Base-by-base conservation (phyloP, 352 stramenopile genomes). In the Pythium scleroteichum region DNA sequence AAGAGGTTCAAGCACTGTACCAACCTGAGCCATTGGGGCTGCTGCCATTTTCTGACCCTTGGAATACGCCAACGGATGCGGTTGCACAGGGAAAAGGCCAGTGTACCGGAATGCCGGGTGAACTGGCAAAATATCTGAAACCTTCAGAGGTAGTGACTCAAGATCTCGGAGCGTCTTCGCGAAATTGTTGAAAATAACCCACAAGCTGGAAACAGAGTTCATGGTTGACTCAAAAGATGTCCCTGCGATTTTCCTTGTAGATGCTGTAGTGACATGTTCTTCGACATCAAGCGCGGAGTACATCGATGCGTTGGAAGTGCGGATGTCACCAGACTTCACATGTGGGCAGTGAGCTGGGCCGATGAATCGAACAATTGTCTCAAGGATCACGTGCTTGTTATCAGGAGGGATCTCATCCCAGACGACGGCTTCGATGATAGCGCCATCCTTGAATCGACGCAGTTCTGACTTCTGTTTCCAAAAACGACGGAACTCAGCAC, bases 401-500 rank as follows among this genome's bases (percentile, higher is more conserved):
- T 92, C 80, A 6, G 78, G 53, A 41, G 72, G 64, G 45, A 90
- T 79, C 1, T 88, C 85, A 58, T 93, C 85, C 90, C 90, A 97
- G 14, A 97, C 87, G 4, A 97, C 82, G 2, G 88, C 84, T 59
- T 97, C 90, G 12, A 96, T 60, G 47, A 97, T 97, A 20, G 88
- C 75, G 5, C 90, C 88, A 53, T 97, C 88, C 55, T 95, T 95
- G 64, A 97, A 97, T 12, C 90, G 85, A 50, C 91, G 87, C 29
- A 98, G 60, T 62, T 98, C 89, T 0, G 87, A 85, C 62, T 94
- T 93, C 29, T 72, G 65, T 16, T 87, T 88, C 92, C 92, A 98
- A 51, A 98, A 97, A 13, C 70, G 63, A 52, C 88, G 87, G 75
- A 97, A 98, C 38, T 75, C 61, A 7, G 66, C 49, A 23, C 86